Evolutionary conservation across 768 basidiomycete species (phyloP), one percentile per base, ranked within the genome.

Genomic region (Agaricus subrufescens): DNA sequence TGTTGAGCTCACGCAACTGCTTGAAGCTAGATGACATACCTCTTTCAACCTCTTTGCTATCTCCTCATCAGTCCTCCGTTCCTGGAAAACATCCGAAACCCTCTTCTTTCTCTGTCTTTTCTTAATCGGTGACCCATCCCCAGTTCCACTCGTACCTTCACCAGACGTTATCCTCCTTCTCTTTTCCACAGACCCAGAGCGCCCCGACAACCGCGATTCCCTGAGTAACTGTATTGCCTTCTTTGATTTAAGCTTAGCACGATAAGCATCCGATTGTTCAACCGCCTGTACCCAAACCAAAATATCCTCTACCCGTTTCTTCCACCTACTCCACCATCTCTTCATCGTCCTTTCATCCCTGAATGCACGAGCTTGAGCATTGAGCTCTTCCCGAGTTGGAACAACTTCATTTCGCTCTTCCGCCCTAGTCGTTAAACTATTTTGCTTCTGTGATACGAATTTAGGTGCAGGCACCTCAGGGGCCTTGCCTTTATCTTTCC

Each of bases 1-100:
- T 34, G 27, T 56, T 63, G 54, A 53, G 55, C 19, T 58, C 60
- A 37, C 54, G 30, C 45, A 19, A 34, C 54, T 57, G 37, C 59
- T 54, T 49, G 40, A 25, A 50, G 61, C 56, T 65, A 53, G 49
- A 58, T 19, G 63, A 63, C 69, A 66, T 64, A 88, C 89, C 82
- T 88, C 82, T 75, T 82, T 82, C 62, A 89, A 79, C 54, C 85
- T 77, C 66, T 67, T 77, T 12, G 81, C 85, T 50, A 89, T 75
- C 34, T 83, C 83, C 58, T 84, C 85, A 55, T 88, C 88, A 14
- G 80, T 84, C 54, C 77, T 67, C 15, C 83, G 82, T 6, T 78
- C 72, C 44, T 70, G 72, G 58, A 83, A 86, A 48, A 78, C 77
- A 40, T 62, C 67, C 23, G 73, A 74, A 30, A 75, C 62, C 31